phyloP scores from a whole-genome alignment of 345 rosid genomes.

The Gynandropsis gynandra region DNA sequence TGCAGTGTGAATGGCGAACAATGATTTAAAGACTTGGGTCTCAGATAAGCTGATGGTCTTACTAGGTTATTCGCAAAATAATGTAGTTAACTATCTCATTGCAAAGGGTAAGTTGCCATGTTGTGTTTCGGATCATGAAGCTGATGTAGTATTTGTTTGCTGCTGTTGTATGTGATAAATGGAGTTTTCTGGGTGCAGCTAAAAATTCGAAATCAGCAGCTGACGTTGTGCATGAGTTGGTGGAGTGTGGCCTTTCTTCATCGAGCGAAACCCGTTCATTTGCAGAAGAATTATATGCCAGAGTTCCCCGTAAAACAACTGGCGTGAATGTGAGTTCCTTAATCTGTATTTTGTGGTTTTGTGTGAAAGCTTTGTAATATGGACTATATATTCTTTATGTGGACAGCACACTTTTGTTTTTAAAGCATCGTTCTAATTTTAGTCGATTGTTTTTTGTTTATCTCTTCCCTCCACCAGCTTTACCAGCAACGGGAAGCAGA shows the following conservation, averaged over 20 bases:
- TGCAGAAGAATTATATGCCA: conserved; percentile 47
- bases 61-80: conserved; percentile 67
- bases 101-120: conserved; percentile 42
- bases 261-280: conserved; percentile 46
- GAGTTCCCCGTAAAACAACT: conserved; percentile 45
- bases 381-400: background rate
- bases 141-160: conserved; percentile 4
- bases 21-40: conserved; percentile 63
- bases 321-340: conserved; percentile 49
- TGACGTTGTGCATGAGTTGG: conserved; percentile 44
- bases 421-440: conserved; percentile 3
- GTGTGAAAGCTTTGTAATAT: conserved; percentile 2
- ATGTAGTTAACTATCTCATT: conserved; percentile 65
- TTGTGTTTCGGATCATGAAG: conserved; percentile 11
- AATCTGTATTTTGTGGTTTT: background rate
- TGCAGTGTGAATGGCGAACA: conserved; percentile 48
- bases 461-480: conserved; percentile 32
- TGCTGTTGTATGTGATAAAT: background rate
- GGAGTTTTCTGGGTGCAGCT: conserved; percentile 37
- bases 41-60: conserved; percentile 72
- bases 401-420: conserved; percentile 6
- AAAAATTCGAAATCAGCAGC: conserved; percentile 57
- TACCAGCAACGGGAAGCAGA: conserved; percentile 83
- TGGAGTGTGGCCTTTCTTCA: conserved; percentile 44
- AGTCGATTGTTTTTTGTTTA: conserved; percentile 6